Percentiles rank a stretch among this genome's conserved stretches.
These are phyloP conservation scores for Leptodontidium sp. DNA, from an alignment of 2,329 filamentous ascomycete species.

Conservation along the genomic window DNA sequence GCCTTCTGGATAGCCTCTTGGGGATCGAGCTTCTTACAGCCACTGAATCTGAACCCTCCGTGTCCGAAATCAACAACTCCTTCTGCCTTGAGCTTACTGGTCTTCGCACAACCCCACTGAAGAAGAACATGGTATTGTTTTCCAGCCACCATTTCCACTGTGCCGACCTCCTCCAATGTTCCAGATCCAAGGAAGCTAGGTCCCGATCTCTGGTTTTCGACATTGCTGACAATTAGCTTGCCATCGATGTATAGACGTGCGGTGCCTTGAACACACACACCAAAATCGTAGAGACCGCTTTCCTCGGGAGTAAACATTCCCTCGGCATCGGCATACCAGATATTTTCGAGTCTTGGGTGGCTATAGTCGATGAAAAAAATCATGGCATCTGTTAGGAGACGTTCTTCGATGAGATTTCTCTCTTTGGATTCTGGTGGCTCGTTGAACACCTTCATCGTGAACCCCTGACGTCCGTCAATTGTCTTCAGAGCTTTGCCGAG, in stretches of 20 bases:
- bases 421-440: conserved; percentile 4
- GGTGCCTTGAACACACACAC: too few relatives aligned
- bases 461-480: not conserved
- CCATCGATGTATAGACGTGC: too few relatives aligned
- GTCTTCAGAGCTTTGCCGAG: conserved; percentile 3
- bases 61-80: conserved; percentile 54
- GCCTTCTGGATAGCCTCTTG: conserved; percentile 12
- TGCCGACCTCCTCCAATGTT: conserved; percentile 42
- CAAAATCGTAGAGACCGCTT: too few relatives aligned
- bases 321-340: conserved; percentile 2
- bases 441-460: conserved; percentile 5
- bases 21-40: conserved; percentile 50
- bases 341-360: conserved; percentile 3
- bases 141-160: conserved; percentile 41
- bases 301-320: too few relatives aligned
- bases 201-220: conserved; percentile 44
- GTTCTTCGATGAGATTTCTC: not conserved
- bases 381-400: conserved; percentile 6
- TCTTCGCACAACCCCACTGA: conserved; percentile 52
- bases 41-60: conserved; percentile 67
- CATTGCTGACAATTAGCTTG: too few relatives aligned
- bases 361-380: conserved; percentile 16
- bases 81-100: conserved; percentile 62
- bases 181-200: conserved; percentile 6
- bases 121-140: conserved; percentile 48